Conservation (phyloP, 2,329 filamentous ascomycete species). For the Talaromyces atroroseus region DNA sequence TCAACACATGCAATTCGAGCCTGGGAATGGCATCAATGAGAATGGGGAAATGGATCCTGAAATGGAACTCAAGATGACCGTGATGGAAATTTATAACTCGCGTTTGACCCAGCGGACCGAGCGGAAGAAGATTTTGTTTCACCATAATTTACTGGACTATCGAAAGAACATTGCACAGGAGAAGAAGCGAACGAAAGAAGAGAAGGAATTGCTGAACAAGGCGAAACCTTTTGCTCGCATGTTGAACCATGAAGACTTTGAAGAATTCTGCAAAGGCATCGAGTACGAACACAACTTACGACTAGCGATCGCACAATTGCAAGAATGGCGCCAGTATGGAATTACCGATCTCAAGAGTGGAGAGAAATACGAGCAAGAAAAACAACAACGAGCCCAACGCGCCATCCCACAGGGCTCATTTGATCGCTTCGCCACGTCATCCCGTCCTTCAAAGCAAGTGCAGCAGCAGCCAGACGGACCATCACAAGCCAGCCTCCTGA, state of each 20-base stretch:
- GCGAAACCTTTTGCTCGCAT: conserved; percentile 93
- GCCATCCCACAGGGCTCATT: conserved; percentile 68
- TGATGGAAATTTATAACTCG: conserved; percentile 97
- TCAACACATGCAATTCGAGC: conserved; percentile 96
- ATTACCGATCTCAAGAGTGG: conserved; percentile 81
- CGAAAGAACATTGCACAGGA: conserved; percentile 82
- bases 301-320: conserved; percentile 81
- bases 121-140: conserved; percentile 93
- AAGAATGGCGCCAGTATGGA: conserved; percentile 83
- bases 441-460: conserved; percentile 62
- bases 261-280: conserved; percentile 75
- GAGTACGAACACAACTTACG: conserved; percentile 88
- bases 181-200: conserved; percentile 94
- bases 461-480: conserved; percentile 63
- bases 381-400: conserved; percentile 64
- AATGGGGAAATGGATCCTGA: conserved; percentile 89
- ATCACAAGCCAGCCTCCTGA: conserved; percentile 67
- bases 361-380: conserved; percentile 90
- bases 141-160: conserved; percentile 90
- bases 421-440: conserved; percentile 71
- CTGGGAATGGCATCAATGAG: conserved; percentile 85
- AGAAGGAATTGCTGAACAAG: conserved; percentile 83
- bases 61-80: conserved; percentile 93
- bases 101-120: conserved; percentile 85
- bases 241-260: conserved; percentile 92